Percentiles rank a stretch among this genome's conserved stretches.
Conservation (phyloP, 106 monocot species). For the Dactylorhiza incarnata region DNA sequence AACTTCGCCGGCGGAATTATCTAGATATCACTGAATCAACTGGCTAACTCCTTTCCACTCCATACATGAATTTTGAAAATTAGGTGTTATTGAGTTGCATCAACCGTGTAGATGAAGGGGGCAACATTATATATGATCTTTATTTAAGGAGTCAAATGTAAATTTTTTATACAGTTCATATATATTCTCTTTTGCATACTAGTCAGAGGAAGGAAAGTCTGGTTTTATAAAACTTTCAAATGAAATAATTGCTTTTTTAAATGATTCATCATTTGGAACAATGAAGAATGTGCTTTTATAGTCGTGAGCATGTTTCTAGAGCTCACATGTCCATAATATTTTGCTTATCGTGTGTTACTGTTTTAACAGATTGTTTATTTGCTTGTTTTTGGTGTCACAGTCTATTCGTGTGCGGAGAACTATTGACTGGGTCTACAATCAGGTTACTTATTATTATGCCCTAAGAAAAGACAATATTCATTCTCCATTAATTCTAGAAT, state of each 20-base stretch:
- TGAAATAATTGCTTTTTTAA: not conserved
- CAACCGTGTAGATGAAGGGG: not conserved
- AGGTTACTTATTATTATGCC: slow-evolving; percentile 33
- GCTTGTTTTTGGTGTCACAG: slow-evolving; percentile 17
- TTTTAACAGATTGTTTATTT: not conserved
- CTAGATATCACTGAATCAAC: not conserved
- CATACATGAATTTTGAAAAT: not conserved
- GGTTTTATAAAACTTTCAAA: not conserved
- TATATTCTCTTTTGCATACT: not conserved
- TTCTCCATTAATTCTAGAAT: not conserved
- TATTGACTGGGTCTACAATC: slow-evolving; percentile 54
- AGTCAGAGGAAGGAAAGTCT: not conserved
- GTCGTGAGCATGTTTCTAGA: not conserved
- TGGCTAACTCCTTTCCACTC: not conserved
- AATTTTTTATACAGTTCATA: not conserved
- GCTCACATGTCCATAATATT: not conserved
- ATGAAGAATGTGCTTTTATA: not conserved
- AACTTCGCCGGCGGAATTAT: not conserved
- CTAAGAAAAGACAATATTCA: not conserved
- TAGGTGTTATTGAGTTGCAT: not conserved
- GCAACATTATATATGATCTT: not conserved
- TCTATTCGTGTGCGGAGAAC: slow-evolving; percentile 51
- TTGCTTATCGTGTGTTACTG: not conserved
- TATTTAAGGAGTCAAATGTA: not conserved
- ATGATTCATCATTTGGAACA: not conserved